phyloP scores from a whole-genome alignment of 352 stramenopile genomes.

The Pythium utonaiense region DNA sequence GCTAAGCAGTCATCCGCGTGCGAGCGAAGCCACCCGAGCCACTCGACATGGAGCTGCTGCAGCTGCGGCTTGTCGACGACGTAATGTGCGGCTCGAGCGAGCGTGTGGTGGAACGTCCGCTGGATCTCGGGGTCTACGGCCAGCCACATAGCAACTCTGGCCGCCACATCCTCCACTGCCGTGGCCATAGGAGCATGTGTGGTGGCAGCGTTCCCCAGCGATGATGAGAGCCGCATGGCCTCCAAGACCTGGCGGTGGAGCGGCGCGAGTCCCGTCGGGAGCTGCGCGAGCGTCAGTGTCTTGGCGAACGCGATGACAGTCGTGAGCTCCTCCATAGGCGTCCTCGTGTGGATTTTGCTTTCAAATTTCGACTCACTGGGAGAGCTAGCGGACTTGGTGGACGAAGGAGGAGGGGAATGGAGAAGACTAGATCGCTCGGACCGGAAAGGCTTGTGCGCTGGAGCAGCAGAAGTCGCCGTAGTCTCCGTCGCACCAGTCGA shows the following conservation, averaged over 20 bases:
- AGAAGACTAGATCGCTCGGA: background rate
- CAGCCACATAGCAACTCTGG: slow-evolving; percentile 2
- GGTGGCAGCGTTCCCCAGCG: background rate
- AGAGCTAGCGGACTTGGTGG: background rate
- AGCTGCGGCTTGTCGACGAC: background rate
- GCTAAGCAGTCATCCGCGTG: background rate
- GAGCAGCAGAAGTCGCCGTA: background rate
- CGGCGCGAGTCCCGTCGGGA: background rate
- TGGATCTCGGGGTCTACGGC: slow-evolving; percentile 3
- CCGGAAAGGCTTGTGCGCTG: background rate
- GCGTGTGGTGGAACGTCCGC: background rate
- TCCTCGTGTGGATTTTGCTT: background rate
- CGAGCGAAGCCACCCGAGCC: background rate
- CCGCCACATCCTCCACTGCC: background rate
- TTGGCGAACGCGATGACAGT: background rate
- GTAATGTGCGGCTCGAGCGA: background rate
- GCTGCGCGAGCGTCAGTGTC: background rate
- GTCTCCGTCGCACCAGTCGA: background rate
- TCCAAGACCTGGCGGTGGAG: background rate
- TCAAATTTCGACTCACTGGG: no score
- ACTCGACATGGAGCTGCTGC: background rate
- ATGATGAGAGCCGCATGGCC: background rate
- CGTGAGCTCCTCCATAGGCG: slow-evolving; percentile 4
- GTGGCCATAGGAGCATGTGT: background rate
- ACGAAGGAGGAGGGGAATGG: background rate